A percentile compares a stretch with the other conserved stretches of the same genome.
Evolutionary conservation across 441 rosid genomes (phyloP).

Genomic region (Pelargonium cotyledonis): DNA sequence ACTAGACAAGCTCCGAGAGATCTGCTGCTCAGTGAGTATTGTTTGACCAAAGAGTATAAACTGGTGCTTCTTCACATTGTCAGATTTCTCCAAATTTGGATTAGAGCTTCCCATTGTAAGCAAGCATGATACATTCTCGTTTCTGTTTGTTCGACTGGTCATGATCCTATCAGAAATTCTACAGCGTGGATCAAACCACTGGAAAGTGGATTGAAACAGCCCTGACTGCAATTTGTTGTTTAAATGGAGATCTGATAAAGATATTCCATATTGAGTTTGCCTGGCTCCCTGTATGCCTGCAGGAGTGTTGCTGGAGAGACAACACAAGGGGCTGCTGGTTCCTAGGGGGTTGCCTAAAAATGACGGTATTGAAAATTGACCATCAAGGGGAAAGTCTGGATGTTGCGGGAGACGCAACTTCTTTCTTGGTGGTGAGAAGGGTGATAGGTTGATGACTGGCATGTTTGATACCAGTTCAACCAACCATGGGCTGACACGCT

Average conservation of each 20-base stretch:
- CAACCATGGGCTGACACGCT: slow-evolving; percentile 92
- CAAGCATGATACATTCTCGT: slow-evolving; percentile 61
- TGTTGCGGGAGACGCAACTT: slow-evolving; percentile 68
- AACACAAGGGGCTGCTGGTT: slow-evolving; percentile 54
- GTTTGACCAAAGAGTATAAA: slow-evolving; percentile 83
- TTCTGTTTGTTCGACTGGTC: slow-evolving; percentile 30
- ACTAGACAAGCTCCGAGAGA: slow-evolving; percentile 46
- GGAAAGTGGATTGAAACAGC: slow-evolving; percentile 50
- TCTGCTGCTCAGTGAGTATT: slow-evolving; percentile 80
- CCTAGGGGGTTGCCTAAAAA: slow-evolving; percentile 51
- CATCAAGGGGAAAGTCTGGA: slow-evolving; percentile 50
- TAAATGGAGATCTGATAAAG: slow-evolving; percentile 62
- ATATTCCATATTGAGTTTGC: slow-evolving; percentile 76
- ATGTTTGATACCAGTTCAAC: slow-evolving; percentile 77
- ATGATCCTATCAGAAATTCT: slow-evolving; percentile 33
- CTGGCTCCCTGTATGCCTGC: slow-evolving; percentile 99
- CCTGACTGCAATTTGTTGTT: slow-evolving; percentile 59
- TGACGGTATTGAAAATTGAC: slow-evolving; percentile 56
- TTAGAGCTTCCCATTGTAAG: slow-evolving; percentile 60
- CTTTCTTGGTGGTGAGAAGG: slow-evolving; percentile 80
- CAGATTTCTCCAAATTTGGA: slow-evolving; percentile 45
- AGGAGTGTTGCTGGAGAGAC: slow-evolving; percentile 68
- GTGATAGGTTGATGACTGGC: slow-evolving; percentile 58
- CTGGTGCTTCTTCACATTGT: slow-evolving; percentile 49
- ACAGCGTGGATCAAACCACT: slow-evolving; percentile 35